phyloP scores from a whole-genome alignment of 768 basidiomycete species.

The Erythrobasidium yunnanense region DNA sequence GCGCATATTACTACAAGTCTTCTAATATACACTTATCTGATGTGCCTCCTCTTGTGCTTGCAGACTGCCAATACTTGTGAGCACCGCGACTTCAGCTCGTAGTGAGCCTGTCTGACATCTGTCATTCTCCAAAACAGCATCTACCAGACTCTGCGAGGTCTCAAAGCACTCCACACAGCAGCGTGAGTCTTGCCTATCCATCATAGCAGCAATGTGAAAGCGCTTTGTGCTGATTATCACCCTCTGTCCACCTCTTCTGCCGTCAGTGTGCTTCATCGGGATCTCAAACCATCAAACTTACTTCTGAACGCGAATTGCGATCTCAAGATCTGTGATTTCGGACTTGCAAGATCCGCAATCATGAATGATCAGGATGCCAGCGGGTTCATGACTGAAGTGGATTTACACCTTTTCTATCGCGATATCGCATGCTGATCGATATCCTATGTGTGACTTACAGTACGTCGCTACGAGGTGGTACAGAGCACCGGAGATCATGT shows the following conservation, averaged over 20 bases:
- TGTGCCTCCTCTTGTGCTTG: background rate
- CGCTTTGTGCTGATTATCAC: background rate
- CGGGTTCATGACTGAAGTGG: constrained; percentile 61
- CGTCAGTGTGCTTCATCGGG: constrained; percentile 49
- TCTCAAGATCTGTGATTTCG: constrained; percentile 62
- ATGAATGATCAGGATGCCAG: constrained; percentile 46
- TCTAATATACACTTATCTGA: background rate
- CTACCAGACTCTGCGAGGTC: constrained; percentile 77
- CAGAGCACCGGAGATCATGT: constrained; percentile 97
- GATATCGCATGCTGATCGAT: background rate
- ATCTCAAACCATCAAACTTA: constrained; percentile 69
- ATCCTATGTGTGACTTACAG: constrained; percentile 44
- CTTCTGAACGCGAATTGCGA: constrained; percentile 66
- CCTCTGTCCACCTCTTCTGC: background rate
- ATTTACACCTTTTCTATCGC: too few relatives aligned
- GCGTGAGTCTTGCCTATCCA: constrained; percentile 43
- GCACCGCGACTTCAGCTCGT: constrained; percentile 1
- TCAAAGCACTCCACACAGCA: constrained; percentile 91
- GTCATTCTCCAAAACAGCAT: constrained; percentile 12
- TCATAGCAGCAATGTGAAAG: background rate
- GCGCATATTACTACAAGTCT: background rate
- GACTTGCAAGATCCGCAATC: constrained; percentile 57
- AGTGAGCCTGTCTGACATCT: background rate
- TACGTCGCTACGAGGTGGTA: constrained; percentile 99
- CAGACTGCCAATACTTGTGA: constrained; percentile 37